A percentile compares a stretch with the other conserved stretches of the same genome.
Evolutionary conservation across 2,329 filamentous ascomycete species (phyloP).

Genomic region (Colletotrichum lentis): DNA sequence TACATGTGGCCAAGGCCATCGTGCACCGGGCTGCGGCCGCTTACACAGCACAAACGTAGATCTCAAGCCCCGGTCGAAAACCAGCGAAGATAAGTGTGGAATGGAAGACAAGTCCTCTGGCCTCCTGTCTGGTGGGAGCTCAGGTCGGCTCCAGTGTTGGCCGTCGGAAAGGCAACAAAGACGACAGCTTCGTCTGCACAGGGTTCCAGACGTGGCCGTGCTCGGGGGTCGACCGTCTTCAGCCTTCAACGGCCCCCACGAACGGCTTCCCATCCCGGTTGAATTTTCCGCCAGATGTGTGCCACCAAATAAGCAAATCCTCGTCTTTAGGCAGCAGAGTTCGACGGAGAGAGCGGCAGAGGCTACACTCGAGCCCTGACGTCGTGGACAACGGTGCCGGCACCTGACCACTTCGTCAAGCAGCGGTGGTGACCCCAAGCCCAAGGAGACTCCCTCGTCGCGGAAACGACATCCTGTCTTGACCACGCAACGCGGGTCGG

Average conservation of each 20-base stretch:
- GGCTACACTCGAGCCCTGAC: not conserved
- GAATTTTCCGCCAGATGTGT: not conserved
- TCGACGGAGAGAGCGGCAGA: not conserved
- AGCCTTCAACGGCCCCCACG: not conserved
- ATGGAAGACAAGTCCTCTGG: not conserved
- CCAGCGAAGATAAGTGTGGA: not conserved
- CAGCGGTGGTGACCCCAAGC: not conserved
- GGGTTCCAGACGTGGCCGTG: too few relatives aligned
- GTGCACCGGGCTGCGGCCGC: not conserved
- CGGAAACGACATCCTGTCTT: not conserved
- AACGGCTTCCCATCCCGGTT: not conserved
- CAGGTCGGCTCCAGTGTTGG: not conserved
- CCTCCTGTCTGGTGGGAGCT: not conserved
- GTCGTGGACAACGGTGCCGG: not conserved
- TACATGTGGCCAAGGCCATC: not conserved
- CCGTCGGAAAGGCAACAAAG: not conserved
- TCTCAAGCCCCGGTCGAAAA: too few relatives aligned
- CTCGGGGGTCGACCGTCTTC: not conserved
- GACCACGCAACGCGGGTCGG: not conserved
- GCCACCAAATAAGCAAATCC: not conserved
- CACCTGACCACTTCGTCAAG: not conserved
- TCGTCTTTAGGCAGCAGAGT: not conserved
- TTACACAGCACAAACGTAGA: too few relatives aligned
- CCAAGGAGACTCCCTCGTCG: not conserved
- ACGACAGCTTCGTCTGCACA: not conserved